Evolutionary conservation across 1,139 yeast species (phyloP).

Genomic region (Kurtzmaniella natalensis): DNA sequence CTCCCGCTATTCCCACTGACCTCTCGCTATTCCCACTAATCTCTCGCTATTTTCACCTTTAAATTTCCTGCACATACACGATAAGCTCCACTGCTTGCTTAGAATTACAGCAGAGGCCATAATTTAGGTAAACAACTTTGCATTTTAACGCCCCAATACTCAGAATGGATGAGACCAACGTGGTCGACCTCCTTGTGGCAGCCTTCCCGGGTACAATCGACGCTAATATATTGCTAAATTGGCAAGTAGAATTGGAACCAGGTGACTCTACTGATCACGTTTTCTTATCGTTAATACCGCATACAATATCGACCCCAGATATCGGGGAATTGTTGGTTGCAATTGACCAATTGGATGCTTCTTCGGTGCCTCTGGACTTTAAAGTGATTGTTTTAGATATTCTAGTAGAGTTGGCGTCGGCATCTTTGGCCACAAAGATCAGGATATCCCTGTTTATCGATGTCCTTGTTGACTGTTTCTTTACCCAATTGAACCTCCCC

Average conservation of each 20-base stretch:
- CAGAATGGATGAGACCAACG: conserved; percentile 1
- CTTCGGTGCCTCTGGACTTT: conserved; percentile 25
- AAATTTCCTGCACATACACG: background rate
- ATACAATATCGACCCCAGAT: background rate
- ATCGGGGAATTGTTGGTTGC: background rate
- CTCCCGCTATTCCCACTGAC: background rate
- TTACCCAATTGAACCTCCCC: too few species aligned
- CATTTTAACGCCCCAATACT: background rate
- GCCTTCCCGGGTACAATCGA: conserved; percentile 18
- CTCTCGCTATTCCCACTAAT: background rate
- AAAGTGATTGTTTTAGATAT: conserved; percentile 29
- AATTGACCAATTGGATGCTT: conserved; percentile 19
- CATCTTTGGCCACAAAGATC: background rate
- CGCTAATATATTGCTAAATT: conserved; percentile 24
- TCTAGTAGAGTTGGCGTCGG: conserved; percentile 10
- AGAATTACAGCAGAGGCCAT: too few species aligned
- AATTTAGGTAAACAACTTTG: too few species aligned
- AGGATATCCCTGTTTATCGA: background rate
- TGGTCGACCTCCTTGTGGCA: background rate
- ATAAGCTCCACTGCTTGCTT: background rate
- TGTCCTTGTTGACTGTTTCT: too few species aligned
- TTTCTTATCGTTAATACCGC: conserved; percentile 12
- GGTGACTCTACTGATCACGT: conserved; percentile 20
- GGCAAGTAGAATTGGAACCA: conserved; percentile 33
- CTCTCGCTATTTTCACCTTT: too few species aligned